Conservation (phyloP, 1,139 yeast genomes). For the Kodamaea fungicola region DNA sequence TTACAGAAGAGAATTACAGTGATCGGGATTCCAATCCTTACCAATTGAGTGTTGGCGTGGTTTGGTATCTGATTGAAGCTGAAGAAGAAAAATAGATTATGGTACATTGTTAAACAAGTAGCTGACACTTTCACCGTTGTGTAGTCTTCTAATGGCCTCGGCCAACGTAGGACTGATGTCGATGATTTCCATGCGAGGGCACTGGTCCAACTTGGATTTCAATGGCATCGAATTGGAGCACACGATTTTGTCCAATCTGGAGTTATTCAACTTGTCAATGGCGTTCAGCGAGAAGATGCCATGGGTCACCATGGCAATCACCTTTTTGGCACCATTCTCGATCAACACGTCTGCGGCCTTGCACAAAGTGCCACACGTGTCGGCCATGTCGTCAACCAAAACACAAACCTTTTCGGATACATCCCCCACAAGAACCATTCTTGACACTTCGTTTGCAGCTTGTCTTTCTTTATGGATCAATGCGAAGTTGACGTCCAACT, state of each 20-base stretch:
- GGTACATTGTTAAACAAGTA: constrained; percentile 60
- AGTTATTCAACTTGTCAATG: constrained; percentile 73
- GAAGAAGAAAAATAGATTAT: constrained; percentile 26
- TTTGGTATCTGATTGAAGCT: constrained; percentile 51
- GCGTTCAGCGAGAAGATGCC: constrained; percentile 92
- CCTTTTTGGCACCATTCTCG: constrained; percentile 76
- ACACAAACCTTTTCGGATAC: constrained; percentile 84
- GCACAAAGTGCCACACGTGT: constrained; percentile 94
- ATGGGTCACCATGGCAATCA: constrained; percentile 94
- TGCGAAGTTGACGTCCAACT: constrained; percentile 89
- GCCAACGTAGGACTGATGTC: constrained; percentile 90
- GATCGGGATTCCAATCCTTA: constrained; percentile 43
- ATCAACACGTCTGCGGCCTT: constrained; percentile 91
- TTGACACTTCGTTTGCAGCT: constrained; percentile 87
- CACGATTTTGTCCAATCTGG: constrained; percentile 74
- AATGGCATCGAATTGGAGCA: constrained; percentile 96
- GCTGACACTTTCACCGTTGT: constrained; percentile 82
- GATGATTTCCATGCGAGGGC: constrained; percentile 75
- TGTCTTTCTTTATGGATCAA: constrained; percentile 96
- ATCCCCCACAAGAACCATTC: constrained; percentile 97
- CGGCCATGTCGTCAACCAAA: constrained; percentile 97
- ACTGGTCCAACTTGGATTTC: constrained; percentile 64
- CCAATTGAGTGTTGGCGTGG: constrained; percentile 42
- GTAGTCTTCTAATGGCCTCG: constrained; percentile 94
- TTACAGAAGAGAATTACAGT: constrained; percentile 33